These are phyloP conservation scores for Vachellia collinsii DNA, from an alignment of 306 rosid species.

Conservation along the genomic window DNA sequence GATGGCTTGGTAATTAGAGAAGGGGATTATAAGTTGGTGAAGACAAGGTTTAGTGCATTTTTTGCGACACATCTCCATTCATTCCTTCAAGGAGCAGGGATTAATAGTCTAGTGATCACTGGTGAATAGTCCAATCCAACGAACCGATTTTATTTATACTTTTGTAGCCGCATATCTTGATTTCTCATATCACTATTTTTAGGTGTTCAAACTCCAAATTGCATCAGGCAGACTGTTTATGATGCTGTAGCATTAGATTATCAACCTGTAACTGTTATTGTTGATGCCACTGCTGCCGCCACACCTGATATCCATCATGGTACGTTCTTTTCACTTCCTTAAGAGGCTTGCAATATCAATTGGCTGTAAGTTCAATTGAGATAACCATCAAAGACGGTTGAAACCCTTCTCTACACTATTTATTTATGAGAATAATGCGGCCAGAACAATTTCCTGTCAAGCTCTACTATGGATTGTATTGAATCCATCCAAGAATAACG, in stretches of 20 bases:
- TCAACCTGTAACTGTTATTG: constrained; percentile 64
- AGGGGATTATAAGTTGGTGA: constrained; percentile 85
- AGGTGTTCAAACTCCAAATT: constrained; percentile 98
- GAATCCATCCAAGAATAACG: neutral
- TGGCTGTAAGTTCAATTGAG: constrained; percentile 1
- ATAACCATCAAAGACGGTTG: neutral
- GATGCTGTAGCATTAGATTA: constrained; percentile 91
- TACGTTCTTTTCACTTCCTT: constrained; percentile 39
- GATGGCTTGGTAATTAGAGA: constrained; percentile 78
- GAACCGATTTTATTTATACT: neutral
- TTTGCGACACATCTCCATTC: constrained; percentile 81
- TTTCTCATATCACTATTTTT: constrained; percentile 10
- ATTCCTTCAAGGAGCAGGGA: constrained; percentile 65
- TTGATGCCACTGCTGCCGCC: constrained; percentile 94
- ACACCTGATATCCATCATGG: constrained; percentile 72
- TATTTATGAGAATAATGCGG: neutral
- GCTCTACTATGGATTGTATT: neutral
- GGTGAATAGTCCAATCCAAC: constrained; percentile 50
- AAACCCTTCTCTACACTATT: neutral
- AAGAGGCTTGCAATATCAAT: constrained; percentile 15
- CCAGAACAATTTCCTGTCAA: constrained; percentile 11
- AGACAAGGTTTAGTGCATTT: constrained; percentile 90
- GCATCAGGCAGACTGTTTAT: constrained; percentile 88
- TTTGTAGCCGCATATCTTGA: constrained; percentile 29
- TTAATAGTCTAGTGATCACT: constrained; percentile 63